Evolutionary conservation across 257 asterid species (phyloP), one percentile per base, ranked within the genome.

Genomic region (Nicotiana otophora): DNA sequence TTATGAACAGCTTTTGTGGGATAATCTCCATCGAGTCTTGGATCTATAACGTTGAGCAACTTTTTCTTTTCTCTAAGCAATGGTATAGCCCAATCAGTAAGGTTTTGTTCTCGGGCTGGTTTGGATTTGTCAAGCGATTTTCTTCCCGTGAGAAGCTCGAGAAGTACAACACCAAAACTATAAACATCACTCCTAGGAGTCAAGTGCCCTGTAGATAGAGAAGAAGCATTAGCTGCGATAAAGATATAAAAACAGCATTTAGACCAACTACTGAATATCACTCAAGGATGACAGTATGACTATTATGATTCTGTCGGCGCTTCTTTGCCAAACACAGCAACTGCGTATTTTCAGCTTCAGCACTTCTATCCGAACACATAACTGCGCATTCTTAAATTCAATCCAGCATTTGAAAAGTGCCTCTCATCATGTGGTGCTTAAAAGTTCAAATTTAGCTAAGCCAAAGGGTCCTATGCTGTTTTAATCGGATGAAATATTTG

Each of bases 61-160:
- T 92, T 95, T 86, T 92, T 92, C 91, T 95, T 95, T 77, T 93
- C 99, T 53, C 84, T 86, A 14, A 95, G 97, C 66, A 91, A 82
- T 0, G 98, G 98, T 60, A 92, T 16, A 1, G 99, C 99, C 99
- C 99, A 95, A n/a, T 95, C 99, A 1, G 99, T 86, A 2, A 95
- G 95, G 75, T 91, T 95, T 86, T 93, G 98, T 70, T 94, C 98
- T 0, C 93, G 86, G 12, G 94, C 91, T 12, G 99, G 93, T 72
- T 94, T 85, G 8, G 94, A 89, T 83, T 92, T 92, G 46, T 95
- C 98, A 85, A 95, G 61, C 1, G 97, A 95, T 84, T 89, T 93
- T 72, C 98, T 87, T 7, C 98, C 98, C 1, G 98, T 90, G 42
- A 95, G 85, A 79, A 95, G 97, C 82, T 95, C 98, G 0, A 95